A percentile compares a stretch with the other conserved stretches of the same genome.
Evolutionary conservation across 306 rosid genomes (phyloP).

Genomic region (Psophocarpus tetragonolobus): DNA sequence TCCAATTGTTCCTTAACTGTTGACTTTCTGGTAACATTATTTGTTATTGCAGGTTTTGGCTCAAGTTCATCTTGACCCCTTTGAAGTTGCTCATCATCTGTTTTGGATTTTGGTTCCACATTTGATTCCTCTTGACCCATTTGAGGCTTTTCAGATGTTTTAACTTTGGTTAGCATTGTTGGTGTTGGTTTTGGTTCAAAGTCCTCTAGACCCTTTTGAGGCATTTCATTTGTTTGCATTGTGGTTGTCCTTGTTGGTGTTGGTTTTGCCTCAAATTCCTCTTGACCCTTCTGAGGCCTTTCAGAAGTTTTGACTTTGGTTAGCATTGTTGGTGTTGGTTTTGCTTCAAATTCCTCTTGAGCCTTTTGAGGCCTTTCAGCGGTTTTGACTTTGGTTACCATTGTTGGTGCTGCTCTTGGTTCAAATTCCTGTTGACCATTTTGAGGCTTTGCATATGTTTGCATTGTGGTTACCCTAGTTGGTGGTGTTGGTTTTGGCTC

Average conservation of each 20-base stretch:
- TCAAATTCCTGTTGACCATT: conserved; percentile 3
- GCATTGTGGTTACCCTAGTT: background rate
- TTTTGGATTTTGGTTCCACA: too few species aligned
- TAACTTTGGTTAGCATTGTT: background rate
- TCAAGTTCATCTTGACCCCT: conserved; percentile 16
- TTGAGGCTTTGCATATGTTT: conserved; percentile 22
- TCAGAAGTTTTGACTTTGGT: conserved; percentile 8
- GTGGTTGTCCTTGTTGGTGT: background rate
- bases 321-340: background rate
- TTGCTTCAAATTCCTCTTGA: conserved; percentile 34
- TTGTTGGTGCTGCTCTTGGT: background rate
- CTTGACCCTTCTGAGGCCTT: conserved; percentile 1
- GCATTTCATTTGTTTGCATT: background rate
- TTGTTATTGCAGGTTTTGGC: background rate
- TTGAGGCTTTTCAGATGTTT: background rate
- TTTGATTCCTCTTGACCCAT: conserved; percentile 32
- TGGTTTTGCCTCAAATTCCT: conserved; percentile 8
- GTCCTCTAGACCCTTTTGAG: conserved; percentile 28
- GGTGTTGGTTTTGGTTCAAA: background rate
- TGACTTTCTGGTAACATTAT: background rate
- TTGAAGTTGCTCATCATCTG: conserved; percentile 17
- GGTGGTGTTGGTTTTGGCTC: conserved; percentile 22
- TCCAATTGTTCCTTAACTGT: background rate
- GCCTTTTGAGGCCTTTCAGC: conserved; percentile 1
- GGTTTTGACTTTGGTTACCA: background rate